Evolutionary conservation across 2,329 filamentous ascomycete species (phyloP), one percentile per base, ranked within the genome.

Genomic region (Claviceps spartinae): DNA sequence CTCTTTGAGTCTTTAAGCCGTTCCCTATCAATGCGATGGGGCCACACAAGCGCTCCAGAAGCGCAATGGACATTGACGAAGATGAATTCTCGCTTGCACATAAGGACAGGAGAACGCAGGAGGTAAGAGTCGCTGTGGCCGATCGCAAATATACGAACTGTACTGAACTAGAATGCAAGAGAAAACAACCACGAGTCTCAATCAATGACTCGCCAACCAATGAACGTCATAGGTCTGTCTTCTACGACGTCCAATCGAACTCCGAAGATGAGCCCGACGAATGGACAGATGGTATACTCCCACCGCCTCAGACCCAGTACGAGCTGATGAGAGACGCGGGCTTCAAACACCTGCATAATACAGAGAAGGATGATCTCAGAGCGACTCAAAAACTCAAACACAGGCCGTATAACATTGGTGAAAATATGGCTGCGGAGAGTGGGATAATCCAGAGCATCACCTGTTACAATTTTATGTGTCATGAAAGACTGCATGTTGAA

Each of bases 381-480:
- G 82, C 83, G 30, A 86, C 82, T 9, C 82, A 86, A 62, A 76
- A 77, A 30, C 71, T 87, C 24, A 72, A 74, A 51, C 74, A 70
- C 56, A 74, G 72, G 51, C 66, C 72, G 45, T 61, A 66, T 36
- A 69, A 67, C 40, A 67, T 78, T 50, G 78, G 79, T 13, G 76
- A 86, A 22, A 96, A 95, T 59, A 75, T 81, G 41, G 79, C 85
- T 1, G 84, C 88, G 0, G 85, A 94, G 41, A 84, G 86, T 59
- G 90, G 88, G 1, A 91, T 97, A 51, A 85, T 97, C 47, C 85
- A 95, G 65, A 83, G 83, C 56, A 85, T 97, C 52, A 85, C 82
- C 40, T 94, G 89, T 65, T 79, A 82, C 60, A 96, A 96, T 65
- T 97, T 97, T 68, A 97, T 97, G 93, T 97, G 91, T 62, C 93